These are phyloP conservation scores for Blastocystis sp. DNA, from an alignment of 352 stramenopile genomes.

Conservation along the genomic window DNA sequence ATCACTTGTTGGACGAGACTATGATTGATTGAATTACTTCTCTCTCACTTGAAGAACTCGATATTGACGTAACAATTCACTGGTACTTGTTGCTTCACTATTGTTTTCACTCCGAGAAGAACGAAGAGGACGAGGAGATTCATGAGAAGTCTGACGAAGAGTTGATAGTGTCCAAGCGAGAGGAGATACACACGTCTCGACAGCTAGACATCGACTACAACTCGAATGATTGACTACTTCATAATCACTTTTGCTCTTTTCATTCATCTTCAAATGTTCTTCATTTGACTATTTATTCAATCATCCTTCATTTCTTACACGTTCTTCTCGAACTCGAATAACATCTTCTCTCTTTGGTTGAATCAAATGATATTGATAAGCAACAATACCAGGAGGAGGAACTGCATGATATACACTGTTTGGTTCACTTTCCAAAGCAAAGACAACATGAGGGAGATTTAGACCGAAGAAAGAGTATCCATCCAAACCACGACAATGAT, in stretches of 20 bases:
- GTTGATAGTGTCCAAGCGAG: constrained; percentile 34
- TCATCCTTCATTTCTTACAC: not conserved
- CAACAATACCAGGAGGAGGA: not conserved
- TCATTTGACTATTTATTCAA: not conserved
- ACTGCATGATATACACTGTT: constrained; percentile 13
- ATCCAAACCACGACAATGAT: not conserved
- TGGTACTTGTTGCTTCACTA: not conserved
- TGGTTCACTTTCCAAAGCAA: not conserved
- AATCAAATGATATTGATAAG: constrained; percentile 17
- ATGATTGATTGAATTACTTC: not conserved
- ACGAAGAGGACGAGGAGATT: no score
- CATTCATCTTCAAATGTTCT: not conserved
- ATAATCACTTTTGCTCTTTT: not conserved
- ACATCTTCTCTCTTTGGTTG: not conserved
- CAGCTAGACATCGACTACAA: constrained; percentile 2
- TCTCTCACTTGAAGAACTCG: not conserved
- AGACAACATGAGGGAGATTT: constrained; percentile 6
- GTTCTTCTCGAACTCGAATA: constrained; percentile 28
- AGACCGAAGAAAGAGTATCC: constrained; percentile 35
- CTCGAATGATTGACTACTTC: no score
- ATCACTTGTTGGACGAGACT: not conserved
- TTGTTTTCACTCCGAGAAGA: not conserved
- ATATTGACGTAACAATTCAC: constrained; percentile 19
- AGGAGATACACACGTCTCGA: not conserved
- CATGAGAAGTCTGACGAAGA: not conserved